Percentiles rank a stretch among this genome's conserved stretches.
Evolutionary conservation across 208 protist species (phyloP).

Genomic region (Naegleria lovaniensis): DNA sequence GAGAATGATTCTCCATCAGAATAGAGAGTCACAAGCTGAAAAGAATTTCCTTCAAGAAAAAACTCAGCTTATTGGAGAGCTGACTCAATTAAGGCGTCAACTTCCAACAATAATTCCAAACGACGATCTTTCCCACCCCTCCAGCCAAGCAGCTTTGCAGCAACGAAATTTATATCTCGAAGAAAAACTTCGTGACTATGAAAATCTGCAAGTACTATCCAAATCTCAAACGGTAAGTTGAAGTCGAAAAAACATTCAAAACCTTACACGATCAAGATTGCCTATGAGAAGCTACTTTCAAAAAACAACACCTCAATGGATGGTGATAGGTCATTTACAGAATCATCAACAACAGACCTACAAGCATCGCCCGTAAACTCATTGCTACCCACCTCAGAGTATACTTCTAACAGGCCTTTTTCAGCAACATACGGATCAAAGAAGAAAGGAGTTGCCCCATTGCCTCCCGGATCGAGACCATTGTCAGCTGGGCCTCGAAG

Average conservation of each 20-base stretch:
- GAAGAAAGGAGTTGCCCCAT: neutral
- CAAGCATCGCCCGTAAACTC: neutral
- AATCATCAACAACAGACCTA: neutral
- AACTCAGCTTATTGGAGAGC: neutral
- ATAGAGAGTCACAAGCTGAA: neutral
- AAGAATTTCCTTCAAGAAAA: neutral
- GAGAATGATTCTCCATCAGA: neutral
- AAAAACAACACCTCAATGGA: neutral
- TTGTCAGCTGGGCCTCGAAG: neutral
- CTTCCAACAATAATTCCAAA: neutral
- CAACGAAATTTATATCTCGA: neutral
- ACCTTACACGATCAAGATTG: no score
- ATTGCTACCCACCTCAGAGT: neutral
- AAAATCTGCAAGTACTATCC: neutral
- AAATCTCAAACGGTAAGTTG: neutral
- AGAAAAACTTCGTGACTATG: neutral
- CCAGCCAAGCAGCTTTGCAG: neutral
- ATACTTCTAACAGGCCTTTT: neutral
- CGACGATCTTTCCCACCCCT: neutral
- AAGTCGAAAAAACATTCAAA: no score
- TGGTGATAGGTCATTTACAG: neutral
- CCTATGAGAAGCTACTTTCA: neutral
- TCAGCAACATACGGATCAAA: neutral
- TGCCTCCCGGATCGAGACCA: neutral
- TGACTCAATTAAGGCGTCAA: neutral